Evolutionary conservation across 441 rosid species (phyloP).

Genomic region (Croton setiger): DNA sequence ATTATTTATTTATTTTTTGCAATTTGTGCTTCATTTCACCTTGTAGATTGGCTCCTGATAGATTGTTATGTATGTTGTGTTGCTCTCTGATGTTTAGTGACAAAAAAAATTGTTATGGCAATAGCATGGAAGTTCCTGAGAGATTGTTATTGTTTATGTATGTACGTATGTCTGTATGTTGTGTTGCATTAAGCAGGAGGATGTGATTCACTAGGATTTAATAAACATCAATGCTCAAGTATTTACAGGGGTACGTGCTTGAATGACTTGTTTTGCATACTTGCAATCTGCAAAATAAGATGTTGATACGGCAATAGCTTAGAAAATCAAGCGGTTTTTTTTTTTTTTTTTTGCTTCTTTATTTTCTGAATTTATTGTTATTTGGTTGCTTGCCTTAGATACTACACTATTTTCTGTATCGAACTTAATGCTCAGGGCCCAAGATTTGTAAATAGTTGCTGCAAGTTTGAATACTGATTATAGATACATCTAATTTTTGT

Average conservation of each 20-base stretch:
- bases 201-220: not conserved
- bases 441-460: not conserved
- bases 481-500: conserved; percentile 1
- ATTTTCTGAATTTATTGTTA: not conserved
- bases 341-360: not conserved
- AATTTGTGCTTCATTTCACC: not conserved
- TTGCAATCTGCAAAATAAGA: not conserved
- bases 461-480: not conserved
- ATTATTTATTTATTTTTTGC: not conserved
- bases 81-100: conserved; percentile 6
- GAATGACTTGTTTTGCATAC: not conserved
- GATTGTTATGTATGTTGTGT: not conserved
- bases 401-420: not conserved
- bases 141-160: not conserved
- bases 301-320: not conserved
- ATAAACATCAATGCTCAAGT: conserved; percentile 1
- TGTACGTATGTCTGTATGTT: too few relatives aligned
- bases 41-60: not conserved
- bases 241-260: not conserved
- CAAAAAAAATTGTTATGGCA: too few relatives aligned
- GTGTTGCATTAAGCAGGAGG: not conserved
- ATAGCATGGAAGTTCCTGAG: too few relatives aligned
- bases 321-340: not conserved
- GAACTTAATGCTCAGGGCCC: not conserved
- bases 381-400: not conserved